A percentile compares a stretch with the other conserved stretches of the same genome.
Conservation (phyloP, 495 filamentous ascomycete species). For the Acidomyces sp. region DNA sequence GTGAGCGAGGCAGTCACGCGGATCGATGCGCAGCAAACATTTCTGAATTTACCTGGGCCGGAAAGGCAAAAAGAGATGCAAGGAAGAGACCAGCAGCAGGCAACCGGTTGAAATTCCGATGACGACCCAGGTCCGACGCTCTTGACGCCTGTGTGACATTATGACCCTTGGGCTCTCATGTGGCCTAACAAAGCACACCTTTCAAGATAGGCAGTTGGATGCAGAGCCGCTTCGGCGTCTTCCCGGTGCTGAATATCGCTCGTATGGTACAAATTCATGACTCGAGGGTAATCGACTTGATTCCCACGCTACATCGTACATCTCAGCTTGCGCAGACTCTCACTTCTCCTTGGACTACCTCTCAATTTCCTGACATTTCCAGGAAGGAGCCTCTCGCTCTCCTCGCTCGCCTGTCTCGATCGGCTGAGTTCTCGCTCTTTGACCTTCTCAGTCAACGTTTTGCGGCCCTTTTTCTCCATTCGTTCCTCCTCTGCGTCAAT, state of each 20-base stretch:
- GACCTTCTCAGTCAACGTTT: conserved; percentile 15
- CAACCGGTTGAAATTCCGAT: background rate
- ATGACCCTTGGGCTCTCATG: background rate
- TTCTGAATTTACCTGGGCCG: background rate
- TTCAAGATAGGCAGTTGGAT: background rate
- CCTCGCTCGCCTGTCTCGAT: conserved; percentile 7
- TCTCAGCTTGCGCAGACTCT: conserved; percentile 11
- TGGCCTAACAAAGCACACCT: background rate
- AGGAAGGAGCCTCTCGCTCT: conserved; percentile 3
- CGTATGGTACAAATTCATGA: background rate
- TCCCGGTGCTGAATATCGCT: no score
- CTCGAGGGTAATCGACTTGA: background rate
- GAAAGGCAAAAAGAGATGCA: background rate
- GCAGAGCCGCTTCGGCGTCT: background rate
- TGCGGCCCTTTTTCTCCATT: conserved; percentile 20
- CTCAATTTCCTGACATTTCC: conserved; percentile 26
- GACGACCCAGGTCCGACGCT: background rate
- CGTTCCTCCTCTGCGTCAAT: conserved; percentile 30
- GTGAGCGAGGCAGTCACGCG: background rate
- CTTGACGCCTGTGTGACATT: background rate
- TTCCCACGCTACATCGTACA: conserved; percentile 13
- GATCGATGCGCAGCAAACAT: background rate
- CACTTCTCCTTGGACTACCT: conserved; percentile 17
- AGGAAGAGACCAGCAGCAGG: background rate
- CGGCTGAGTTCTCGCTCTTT: background rate